Conservation (phyloP, 2,329 filamentous ascomycete genomes). For the Bipolaris sorokiniana region DNA sequence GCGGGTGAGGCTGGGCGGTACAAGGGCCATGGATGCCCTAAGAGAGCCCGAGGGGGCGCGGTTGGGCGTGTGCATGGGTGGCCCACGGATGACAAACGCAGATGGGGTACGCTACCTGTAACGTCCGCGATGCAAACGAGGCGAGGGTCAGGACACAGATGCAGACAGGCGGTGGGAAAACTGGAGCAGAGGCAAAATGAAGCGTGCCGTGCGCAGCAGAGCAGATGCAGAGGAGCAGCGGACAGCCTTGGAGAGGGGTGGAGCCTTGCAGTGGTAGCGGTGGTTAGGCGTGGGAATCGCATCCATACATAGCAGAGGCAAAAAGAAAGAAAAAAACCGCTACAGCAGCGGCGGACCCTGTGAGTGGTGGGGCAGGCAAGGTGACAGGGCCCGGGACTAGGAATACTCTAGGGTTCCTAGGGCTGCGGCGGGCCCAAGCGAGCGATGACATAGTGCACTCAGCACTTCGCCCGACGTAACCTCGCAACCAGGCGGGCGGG, state of each 20-base stretch:
- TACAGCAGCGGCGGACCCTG: slow-evolving; percentile 4
- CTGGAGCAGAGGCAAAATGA: slow-evolving; percentile 3
- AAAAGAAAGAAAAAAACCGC: not conserved
- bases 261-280: not conserved
- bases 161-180: not conserved
- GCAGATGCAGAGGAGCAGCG: not conserved
- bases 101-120: not conserved
- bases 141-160: not conserved
- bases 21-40: slow-evolving; percentile 20
- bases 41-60: slow-evolving; percentile 5
- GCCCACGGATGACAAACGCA: no score
- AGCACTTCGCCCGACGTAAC: slow-evolving; percentile 10
- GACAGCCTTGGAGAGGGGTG: not conserved
- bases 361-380: not conserved
- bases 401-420: not conserved
- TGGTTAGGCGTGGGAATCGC: no score
- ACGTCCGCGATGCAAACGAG: not conserved
- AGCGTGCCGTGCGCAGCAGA: slow-evolving; percentile 1
- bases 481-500: slow-evolving; percentile 9
- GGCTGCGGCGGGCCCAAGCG: slow-evolving; percentile 13
- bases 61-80: slow-evolving; percentile 15
- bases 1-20: slow-evolving; percentile 19
- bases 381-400: no score
- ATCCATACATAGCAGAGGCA: not conserved
- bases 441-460: slow-evolving; percentile 21